phyloP scores from a whole-genome alignment of 257 asterid species.

The Solanum stenotomum region DNA sequence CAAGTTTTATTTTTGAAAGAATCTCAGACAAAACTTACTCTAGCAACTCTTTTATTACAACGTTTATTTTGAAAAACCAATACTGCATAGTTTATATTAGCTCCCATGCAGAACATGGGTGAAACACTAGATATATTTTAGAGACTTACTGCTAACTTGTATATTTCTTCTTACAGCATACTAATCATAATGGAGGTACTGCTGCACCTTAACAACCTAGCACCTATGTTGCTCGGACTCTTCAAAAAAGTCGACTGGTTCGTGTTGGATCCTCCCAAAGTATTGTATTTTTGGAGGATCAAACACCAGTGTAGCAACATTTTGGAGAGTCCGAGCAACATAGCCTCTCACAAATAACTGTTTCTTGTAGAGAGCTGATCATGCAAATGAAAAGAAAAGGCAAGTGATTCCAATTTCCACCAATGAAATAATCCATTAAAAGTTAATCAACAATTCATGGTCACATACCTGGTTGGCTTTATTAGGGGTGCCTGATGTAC shows the following conservation, averaged over 20 bases:
- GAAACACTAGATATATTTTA: neutral
- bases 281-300: neutral
- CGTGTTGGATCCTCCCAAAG: neutral
- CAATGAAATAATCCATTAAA: neutral
- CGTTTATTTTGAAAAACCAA: neutral
- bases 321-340: neutral
- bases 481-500: constrained; percentile 13
- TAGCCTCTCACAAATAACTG: neutral
- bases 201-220: neutral
- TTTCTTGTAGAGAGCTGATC: neutral
- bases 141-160: neutral
- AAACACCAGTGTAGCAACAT: neutral
- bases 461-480: constrained; percentile 57
- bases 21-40: neutral
- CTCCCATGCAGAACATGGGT: neutral
- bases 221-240: neutral
- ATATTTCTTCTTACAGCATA: neutral
- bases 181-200: neutral
- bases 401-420: neutral
- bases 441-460: neutral
- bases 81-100: neutral
- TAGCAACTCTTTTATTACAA: neutral
- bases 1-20: neutral
- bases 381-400: neutral
- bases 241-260: neutral